Evolutionary conservation across 768 basidiomycete species (phyloP).

Genomic region (Astraeus odoratus): DNA sequence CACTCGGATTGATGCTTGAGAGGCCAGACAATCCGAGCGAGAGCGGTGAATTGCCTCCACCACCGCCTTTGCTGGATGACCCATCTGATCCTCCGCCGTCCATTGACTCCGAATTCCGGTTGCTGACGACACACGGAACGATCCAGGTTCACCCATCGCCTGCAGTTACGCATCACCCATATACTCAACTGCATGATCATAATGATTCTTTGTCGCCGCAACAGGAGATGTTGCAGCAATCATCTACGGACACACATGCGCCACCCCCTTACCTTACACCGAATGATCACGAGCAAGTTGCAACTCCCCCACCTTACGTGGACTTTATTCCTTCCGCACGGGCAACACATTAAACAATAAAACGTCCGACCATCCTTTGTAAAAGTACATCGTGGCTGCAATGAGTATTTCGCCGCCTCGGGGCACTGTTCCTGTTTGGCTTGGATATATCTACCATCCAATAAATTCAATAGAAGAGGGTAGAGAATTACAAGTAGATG

Average conservation of each 20-base stretch:
- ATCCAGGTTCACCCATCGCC: slow-evolving; percentile 15
- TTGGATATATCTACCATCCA: slow-evolving; percentile 6
- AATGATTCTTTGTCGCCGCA: slow-evolving; percentile 29
- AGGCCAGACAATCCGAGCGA: slow-evolving; percentile 32
- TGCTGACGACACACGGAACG: slow-evolving; percentile 18
- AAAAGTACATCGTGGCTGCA: not conserved
- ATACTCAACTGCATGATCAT: slow-evolving; percentile 22
- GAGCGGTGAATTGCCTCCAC: slow-evolving; percentile 51
- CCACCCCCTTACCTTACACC: slow-evolving; percentile 70
- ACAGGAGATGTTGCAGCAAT: slow-evolving; percentile 25
- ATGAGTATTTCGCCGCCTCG: not conserved
- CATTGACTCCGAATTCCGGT: slow-evolving; percentile 73
- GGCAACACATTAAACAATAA: slow-evolving; percentile 3
- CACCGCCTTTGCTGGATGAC: slow-evolving; percentile 79
- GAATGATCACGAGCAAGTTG: slow-evolving; percentile 46
- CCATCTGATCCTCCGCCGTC: slow-evolving; percentile 85
- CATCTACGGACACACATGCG: slow-evolving; percentile 48
- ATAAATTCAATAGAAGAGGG: slow-evolving; percentile 17
- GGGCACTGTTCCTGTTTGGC: not conserved
- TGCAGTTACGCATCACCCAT: slow-evolving; percentile 28
- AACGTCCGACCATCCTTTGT: too few relatives aligned
- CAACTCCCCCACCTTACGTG: slow-evolving; percentile 57
- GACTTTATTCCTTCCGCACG: slow-evolving; percentile 35
- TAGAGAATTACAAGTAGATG: slow-evolving; percentile 23
- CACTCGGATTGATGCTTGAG: slow-evolving; percentile 52